These are phyloP conservation scores for Populus alba DNA, from an alignment of 345 rosid genomes.

Conservation along the genomic window DNA sequence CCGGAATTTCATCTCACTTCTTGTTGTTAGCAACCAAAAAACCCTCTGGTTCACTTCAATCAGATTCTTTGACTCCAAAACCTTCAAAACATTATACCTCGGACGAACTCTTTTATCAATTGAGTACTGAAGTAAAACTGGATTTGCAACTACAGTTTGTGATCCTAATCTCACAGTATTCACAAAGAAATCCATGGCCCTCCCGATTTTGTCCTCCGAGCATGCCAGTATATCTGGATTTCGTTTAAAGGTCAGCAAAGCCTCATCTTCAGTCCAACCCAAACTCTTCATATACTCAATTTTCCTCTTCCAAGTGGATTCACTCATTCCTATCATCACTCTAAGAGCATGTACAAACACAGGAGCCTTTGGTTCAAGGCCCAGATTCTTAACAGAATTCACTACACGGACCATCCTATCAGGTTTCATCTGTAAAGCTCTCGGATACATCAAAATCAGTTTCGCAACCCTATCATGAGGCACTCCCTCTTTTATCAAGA, in stretches of 20 bases:
- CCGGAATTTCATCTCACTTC: constrained; percentile 19
- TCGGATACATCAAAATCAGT: constrained; percentile 7
- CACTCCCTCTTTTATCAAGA: constrained; percentile 18
- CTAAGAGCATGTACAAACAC: constrained; percentile 20
- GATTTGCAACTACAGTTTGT: not conserved
- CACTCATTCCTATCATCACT: constrained; percentile 8
- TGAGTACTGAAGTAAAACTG: constrained; percentile 9
- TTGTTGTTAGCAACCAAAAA: not conserved
- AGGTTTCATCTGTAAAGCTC: not conserved
- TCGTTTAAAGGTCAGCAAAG: constrained; percentile 9
- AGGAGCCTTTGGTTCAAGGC: constrained; percentile 14
- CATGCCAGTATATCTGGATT: not conserved
- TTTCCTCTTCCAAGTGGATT: constrained; percentile 18
- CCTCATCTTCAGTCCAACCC: constrained; percentile 33
- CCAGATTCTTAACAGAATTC: constrained; percentile 15
- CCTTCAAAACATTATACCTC: constrained; percentile 15
- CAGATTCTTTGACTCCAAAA: constrained; percentile 26
- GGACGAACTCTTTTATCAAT: constrained; percentile 23
- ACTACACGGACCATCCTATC: constrained; percentile 8
- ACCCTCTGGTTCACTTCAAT: not conserved
- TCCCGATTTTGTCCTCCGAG: constrained; percentile 21
- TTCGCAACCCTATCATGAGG: not conserved
- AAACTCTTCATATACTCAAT: constrained; percentile 24
- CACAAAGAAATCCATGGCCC: constrained; percentile 13
- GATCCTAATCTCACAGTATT: constrained; percentile 16